phyloP scores from a whole-genome alignment of 108 stramenopile species.

The Fistulifera solaris region DNA sequence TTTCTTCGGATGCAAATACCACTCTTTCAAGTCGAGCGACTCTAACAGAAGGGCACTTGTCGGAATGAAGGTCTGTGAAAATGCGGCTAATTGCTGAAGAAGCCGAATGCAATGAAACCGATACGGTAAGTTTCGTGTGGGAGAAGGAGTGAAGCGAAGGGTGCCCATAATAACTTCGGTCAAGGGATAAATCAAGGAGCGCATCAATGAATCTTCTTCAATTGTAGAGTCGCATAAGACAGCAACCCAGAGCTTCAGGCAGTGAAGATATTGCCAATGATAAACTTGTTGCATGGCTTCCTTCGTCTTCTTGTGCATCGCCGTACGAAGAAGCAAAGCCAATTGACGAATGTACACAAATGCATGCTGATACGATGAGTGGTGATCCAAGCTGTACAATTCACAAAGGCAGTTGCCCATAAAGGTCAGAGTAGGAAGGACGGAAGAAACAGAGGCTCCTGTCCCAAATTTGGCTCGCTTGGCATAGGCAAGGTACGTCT shows the following conservation, averaged over 20 bases:
- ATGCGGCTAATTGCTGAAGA: conserved; percentile 87
- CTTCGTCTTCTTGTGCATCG: conserved; percentile 84
- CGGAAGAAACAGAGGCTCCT: conserved; percentile 49
- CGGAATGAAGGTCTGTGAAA: conserved; percentile 83
- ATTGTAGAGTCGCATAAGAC: conserved; percentile 46
- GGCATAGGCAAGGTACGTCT: conserved; percentile 88
- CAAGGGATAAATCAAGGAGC: conserved; percentile 79
- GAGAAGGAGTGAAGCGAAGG: conserved; percentile 59
- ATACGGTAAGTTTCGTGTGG: conserved; percentile 70
- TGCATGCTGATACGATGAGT: conserved; percentile 93
- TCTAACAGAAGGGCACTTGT: conserved; percentile 77
- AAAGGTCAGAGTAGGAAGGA: conserved; percentile 75
- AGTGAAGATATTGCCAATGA: conserved; percentile 95
- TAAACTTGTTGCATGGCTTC: conserved; percentile 76
- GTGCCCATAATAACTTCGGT: conserved; percentile 85
- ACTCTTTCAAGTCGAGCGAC: conserved; percentile 75
- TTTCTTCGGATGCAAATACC: conserved; percentile 66
- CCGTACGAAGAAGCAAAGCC: conserved; percentile 87
- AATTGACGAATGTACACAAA: conserved; percentile 98
- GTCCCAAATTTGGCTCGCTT: conserved; percentile 78
- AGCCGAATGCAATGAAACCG: conserved; percentile 87
- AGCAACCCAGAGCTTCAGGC: conserved; percentile 89
- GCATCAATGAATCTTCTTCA: conserved; percentile 35
- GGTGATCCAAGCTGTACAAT: conserved; percentile 86
- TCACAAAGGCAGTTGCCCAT: conserved; percentile 95